Percentiles rank a stretch among this genome's conserved stretches.
Evolutionary conservation across 1,284 basidiomycete genomes (phyloP).

Genomic region (Termitomyces sp.): DNA sequence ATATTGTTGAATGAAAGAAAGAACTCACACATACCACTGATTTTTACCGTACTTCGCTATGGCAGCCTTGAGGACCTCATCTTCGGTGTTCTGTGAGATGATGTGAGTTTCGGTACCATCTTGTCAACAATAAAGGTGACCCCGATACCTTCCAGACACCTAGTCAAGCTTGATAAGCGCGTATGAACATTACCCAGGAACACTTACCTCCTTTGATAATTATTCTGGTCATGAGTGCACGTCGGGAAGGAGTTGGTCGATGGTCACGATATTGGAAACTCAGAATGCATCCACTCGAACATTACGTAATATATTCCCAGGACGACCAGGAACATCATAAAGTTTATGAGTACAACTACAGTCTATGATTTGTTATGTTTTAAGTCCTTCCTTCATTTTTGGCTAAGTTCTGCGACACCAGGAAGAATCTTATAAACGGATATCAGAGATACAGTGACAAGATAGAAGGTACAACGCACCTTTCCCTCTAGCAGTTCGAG

Average conservation of each 20-base stretch:
- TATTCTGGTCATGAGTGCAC: conserved; percentile 68
- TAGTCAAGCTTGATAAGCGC: conserved; percentile 19
- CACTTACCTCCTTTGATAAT: conserved; percentile 85
- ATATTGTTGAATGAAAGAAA: background rate
- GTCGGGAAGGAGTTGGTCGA: background rate
- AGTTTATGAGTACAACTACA: background rate
- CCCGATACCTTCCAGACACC: conserved; percentile 66
- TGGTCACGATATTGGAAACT: background rate
- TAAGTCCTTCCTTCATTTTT: conserved; percentile 10
- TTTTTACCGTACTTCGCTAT: conserved; percentile 98
- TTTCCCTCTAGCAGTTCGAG: conserved; percentile 97
- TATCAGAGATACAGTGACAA: conserved; percentile 3
- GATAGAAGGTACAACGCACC: conserved; percentile 38
- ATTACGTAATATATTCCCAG: conserved; percentile 15
- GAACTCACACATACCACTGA: conserved; percentile 63
- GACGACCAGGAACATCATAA: background rate
- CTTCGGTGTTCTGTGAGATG: conserved; percentile 76
- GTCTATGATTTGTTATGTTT: conserved; percentile 3
- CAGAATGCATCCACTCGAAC: background rate
- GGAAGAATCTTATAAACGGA: conserved; percentile 56
- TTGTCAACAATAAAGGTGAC: background rate
- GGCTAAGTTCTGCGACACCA: conserved; percentile 80
- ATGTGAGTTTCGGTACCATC: conserved; percentile 11
- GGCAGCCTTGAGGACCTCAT: conserved; percentile 95
- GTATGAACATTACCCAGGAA: background rate